phyloP scores from a whole-genome alignment of 169 alveolate genomes.

The Besnoitia besnoiti region DNA sequence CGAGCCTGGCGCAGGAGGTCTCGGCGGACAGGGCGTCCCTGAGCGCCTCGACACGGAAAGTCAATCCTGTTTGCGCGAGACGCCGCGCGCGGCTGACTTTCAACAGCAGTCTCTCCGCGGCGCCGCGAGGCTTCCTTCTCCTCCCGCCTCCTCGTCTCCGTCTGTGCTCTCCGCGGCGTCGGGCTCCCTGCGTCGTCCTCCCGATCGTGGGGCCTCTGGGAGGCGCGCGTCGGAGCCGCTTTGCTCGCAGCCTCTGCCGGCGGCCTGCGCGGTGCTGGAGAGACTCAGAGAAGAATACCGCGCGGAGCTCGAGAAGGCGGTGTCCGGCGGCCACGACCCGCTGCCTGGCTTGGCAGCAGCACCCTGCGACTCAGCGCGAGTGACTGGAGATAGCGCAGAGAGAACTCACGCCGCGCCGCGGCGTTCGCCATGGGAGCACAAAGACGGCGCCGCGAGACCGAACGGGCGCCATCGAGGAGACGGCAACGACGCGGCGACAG shows the following conservation, averaged over 20 bases:
- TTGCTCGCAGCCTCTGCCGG: not conserved
- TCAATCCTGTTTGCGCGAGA: no score
- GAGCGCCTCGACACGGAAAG: no score
- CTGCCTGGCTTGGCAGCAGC: not conserved
- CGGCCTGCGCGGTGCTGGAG: not conserved
- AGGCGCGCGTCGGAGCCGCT: not conserved
- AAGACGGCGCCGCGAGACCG: not conserved
- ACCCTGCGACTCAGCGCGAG: not conserved
- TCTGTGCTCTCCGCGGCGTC: not conserved
- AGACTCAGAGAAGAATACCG: not conserved
- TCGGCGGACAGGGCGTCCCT: no score
- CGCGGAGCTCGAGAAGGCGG: constrained; percentile 10
- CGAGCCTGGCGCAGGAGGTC: not conserved
- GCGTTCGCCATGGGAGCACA: no score
- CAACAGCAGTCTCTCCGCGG: no score
- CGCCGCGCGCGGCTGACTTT: no score
- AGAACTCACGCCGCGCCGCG: no score
- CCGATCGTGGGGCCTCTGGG: not conserved
- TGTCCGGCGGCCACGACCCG: not conserved
- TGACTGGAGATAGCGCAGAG: not conserved
- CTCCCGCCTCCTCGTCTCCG: not conserved
- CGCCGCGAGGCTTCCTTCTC: no score
- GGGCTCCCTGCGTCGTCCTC: no score
- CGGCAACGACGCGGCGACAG: not conserved
- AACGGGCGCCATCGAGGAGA: no score